Percentiles rank a stretch among this genome's conserved stretches.
These are phyloP conservation scores for Erythrobasidium hasegawianum DNA, from an alignment of 1,284 basidiomycete genomes.

Conservation along the genomic window DNA sequence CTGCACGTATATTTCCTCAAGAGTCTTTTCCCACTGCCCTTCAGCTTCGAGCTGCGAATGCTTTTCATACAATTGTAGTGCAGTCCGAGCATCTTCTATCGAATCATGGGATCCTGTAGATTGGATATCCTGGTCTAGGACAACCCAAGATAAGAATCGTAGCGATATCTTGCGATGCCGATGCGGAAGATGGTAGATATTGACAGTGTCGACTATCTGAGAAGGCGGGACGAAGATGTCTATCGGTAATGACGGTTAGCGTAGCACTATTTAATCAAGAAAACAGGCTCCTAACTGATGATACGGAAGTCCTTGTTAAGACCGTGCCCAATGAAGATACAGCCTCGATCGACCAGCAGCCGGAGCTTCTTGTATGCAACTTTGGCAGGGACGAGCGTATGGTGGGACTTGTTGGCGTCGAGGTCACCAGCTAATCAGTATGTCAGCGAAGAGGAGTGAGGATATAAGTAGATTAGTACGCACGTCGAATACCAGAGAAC, in stretches of 20 bases:
- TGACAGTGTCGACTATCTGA: constrained; percentile 95
- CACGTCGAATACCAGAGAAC: constrained; percentile 90
- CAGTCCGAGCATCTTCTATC: constrained; percentile 83
- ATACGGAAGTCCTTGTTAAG: constrained; percentile 99
- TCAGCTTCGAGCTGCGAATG: constrained; percentile 71
- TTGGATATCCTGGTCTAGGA: constrained; percentile 87
- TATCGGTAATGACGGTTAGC: constrained; percentile 52
- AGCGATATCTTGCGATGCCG: constrained; percentile 84
- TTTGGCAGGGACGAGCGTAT: constrained; percentile 91
- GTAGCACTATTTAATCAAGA: background rate
- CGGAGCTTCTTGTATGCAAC: constrained; percentile 98
- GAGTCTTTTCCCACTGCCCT: constrained; percentile 75
- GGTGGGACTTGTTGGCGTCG: constrained; percentile 72
- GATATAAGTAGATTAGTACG: constrained; percentile 49
- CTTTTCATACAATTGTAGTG: constrained; percentile 78
- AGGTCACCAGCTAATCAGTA: constrained; percentile 74
- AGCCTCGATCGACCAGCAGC: constrained; percentile 86
- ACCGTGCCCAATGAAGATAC: constrained; percentile 96
- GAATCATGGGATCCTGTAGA: constrained; percentile 84
- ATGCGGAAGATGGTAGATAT: constrained; percentile 78
- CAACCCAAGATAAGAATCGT: constrained; percentile 90
- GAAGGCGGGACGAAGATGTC: constrained; percentile 93
- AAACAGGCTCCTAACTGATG: constrained; percentile 73
- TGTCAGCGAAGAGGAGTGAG: too few species aligned
- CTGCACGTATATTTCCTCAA: constrained; percentile 65